Base-by-base conservation (phyloP, 129 eudicot genomes). In the Scalesia atractyloides region DNA sequence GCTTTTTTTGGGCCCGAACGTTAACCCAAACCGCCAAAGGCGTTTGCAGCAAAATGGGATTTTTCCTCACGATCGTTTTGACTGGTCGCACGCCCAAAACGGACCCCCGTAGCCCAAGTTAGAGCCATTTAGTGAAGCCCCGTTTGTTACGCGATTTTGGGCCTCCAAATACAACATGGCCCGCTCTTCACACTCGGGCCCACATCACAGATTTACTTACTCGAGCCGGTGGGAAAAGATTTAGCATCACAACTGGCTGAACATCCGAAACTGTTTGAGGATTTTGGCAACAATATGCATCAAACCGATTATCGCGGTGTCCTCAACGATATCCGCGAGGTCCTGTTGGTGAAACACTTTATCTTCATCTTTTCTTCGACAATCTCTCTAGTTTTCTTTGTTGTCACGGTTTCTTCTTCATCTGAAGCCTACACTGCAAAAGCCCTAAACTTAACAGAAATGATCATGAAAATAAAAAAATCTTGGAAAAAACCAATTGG, bases 381-480 rank as follows among this genome's bases (percentile, higher is more conserved):
- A 9, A 70, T 30, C 24, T 64, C 65, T 0, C 19, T 70, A 0
- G 26, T 81, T 37, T 81, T 76, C 71, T 57, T 72, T 17, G 73
- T 65, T 53, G 67, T 74, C 52, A 58, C 74, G 0, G 24, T 71
- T 48, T 67, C 78, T 52, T 76, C 85, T 34, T 66, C 82, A 0
- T 82, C 43, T 4, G 68, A 61, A 51, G 79, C 85, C 33, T 77
- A 76, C 75, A 73, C 66, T 0, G 17, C 75, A 0, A 76, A 76
- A 46, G 53, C 67, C 26, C 30, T 66, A 67, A 60, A 44, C 79
- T 14, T 24, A 4, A 61, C 53, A 11, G 82, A 76, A 39, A 61
- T 50, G 66, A 50, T 82, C 53, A 14, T 53, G 39, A 67, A 67
- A 2, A n/a, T 67, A 7, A 66, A 34, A 72, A 16, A 18, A 24